Conservation (phyloP, 495 filamentous ascomycete species). For the Massariosphaeria phaeospora region DNA sequence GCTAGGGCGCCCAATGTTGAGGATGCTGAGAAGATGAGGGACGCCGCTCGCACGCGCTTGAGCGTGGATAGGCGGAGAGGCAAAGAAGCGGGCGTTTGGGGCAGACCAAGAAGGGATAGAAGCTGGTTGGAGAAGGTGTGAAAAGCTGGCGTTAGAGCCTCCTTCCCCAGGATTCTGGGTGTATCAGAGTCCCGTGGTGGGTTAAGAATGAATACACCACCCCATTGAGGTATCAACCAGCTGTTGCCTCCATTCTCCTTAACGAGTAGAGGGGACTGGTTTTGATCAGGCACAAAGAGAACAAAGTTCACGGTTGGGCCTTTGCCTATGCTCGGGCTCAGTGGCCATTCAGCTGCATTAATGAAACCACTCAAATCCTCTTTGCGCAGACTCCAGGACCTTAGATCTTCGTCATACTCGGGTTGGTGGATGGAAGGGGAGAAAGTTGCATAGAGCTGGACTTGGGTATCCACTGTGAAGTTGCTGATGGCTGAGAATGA, state of each 20-base stretch:
- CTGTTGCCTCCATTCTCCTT: constrained; percentile 71
- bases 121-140: constrained; percentile 90
- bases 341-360: constrained; percentile 95
- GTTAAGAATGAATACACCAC: constrained; percentile 79
- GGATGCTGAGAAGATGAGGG: constrained; percentile 80
- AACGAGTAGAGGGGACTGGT: constrained; percentile 60
- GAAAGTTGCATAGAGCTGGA: constrained; percentile 82
- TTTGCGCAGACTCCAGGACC: constrained; percentile 66
- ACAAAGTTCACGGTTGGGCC: constrained; percentile 96
- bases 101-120: constrained; percentile 80
- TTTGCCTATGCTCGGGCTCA: constrained; percentile 86
- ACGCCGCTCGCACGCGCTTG: constrained; percentile 76
- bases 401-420: constrained; percentile 48
- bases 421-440: constrained; percentile 65
- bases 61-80: constrained; percentile 81
- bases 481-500: constrained; percentile 79
- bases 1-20: constrained; percentile 92
- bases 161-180: constrained; percentile 47
- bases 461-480: constrained; percentile 94
- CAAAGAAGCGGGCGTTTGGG: constrained; percentile 69
- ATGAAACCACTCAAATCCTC: constrained; percentile 91
- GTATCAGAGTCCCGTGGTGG: constrained; percentile 43
- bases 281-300: constrained; percentile 67
- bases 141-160: constrained; percentile 69
- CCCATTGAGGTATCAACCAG: constrained; percentile 97